Base-by-base conservation (phyloP, 1,284 basidiomycete species). In the Rhizoctonia solani region DNA sequence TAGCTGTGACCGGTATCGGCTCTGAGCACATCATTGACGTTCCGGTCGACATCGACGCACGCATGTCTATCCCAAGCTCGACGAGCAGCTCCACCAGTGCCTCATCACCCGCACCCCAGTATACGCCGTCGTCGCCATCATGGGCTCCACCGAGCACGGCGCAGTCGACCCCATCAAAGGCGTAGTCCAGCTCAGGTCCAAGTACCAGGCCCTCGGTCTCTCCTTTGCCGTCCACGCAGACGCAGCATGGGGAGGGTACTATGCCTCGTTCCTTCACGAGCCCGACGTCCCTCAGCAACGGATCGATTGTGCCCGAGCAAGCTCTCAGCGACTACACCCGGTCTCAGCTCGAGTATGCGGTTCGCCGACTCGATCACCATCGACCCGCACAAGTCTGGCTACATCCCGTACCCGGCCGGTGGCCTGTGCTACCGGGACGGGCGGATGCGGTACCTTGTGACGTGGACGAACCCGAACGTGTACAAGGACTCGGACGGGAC, bases 211-310 rank as follows among this genome's bases (percentile, higher is more conserved):
- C 37, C 72, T 73, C 30, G 80, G 80, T 4, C 72, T 81, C 14
- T 76, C 73, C 1, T 82, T 82, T 70, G 61, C 79, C 16, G 68
- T 82, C 13, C 80, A 82, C 65, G 79, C 75, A 3, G 81, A 81
- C 68, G 79, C 76, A 4, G 80, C 81, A 1, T 82, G 81, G 81
- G 81, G 81, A 23, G 78, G 77, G 3, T 82, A 82, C 70, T 83
- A 81, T 69, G 74, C 54, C 23, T 21, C 54, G 3, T 23, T 56
- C n/a, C 42, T 54, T 39, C 41, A 55, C 29, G 61, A 54, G 37
- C 37, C 37, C 9, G 50, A 52, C 42, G 37, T 16, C 16, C 16
- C 37, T 39, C 29, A 16, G 19, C 52, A 53, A 32, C 25, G 41
- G 9, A 50, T 19, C 16, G 47, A 23, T 27, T 56, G 75, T 76